Evolutionary conservation across 2,329 filamentous ascomycete genomes (phyloP).

Genomic region (Rhexocercosporidium sp.): DNA sequence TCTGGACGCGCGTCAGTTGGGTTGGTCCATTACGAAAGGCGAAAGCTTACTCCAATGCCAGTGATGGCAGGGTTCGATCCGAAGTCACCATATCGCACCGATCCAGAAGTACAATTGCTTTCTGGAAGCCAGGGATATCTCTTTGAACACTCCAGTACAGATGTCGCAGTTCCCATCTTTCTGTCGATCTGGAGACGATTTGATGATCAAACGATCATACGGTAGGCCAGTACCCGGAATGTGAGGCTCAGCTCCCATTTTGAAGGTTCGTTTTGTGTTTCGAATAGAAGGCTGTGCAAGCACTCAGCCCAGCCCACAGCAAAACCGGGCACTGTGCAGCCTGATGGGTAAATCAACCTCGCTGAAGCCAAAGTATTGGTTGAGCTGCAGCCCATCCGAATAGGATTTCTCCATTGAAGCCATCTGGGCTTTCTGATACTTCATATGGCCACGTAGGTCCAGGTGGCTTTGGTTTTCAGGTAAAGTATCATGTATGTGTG

Average conservation of each 20-base stretch:
- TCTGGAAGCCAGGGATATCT: conserved; percentile 13
- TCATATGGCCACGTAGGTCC: background rate
- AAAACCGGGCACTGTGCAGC: background rate
- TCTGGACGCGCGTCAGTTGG: conserved; percentile 9
- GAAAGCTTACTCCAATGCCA: conserved; percentile 17
- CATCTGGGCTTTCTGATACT: background rate
- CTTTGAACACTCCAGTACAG: conserved; percentile 9
- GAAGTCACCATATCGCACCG: conserved; percentile 10
- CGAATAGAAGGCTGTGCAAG: background rate
- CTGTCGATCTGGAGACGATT: background rate
- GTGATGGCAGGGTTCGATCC: conserved; percentile 12
- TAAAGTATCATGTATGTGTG: background rate
- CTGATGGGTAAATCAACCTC: background rate
- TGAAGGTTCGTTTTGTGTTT: background rate
- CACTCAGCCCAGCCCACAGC: background rate
- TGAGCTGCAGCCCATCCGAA: background rate
- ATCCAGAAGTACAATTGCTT: conserved; percentile 12
- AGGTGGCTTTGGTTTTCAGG: background rate
- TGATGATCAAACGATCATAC: background rate
- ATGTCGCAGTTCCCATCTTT: conserved; percentile 14
- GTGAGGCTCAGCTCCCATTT: background rate
- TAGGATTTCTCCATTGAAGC: background rate
- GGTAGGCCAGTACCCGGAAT: too few relatives aligned
- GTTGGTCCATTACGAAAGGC: background rate
- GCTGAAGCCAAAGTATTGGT: background rate